These are phyloP conservation scores for Schoenoplectus triqueter DNA, from an alignment of 202 grass and related monocot species.

Conservation along the genomic window DNA sequence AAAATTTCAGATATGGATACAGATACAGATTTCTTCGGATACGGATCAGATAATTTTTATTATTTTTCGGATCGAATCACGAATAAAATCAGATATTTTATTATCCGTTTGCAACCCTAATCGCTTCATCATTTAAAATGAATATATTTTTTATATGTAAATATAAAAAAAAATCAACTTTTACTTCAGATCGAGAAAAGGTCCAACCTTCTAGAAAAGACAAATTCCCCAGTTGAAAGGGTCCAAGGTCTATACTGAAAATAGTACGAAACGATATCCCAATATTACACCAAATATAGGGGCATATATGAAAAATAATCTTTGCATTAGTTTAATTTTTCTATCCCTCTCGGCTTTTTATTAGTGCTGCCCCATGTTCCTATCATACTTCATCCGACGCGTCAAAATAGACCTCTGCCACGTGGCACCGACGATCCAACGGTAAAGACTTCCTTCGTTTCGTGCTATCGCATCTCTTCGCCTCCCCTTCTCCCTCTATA, in stretches of 20 bases:
- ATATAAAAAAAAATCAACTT: too few relatives aligned
- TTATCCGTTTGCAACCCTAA: too few relatives aligned
- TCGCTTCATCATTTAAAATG: background rate
- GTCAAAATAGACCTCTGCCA: background rate
- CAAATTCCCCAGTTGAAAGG: background rate
- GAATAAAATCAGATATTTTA: too few relatives aligned
- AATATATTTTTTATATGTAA: background rate
- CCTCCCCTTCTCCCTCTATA: slow-evolving; percentile 10
- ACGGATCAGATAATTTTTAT: too few relatives aligned
- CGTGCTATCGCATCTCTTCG: background rate
- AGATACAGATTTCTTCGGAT: too few relatives aligned
- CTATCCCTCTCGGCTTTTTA: background rate
- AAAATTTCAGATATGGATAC: too few relatives aligned
- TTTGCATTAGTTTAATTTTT: background rate
- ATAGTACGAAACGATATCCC: too few relatives aligned
- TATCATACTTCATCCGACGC: background rate
- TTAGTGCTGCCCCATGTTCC: too few relatives aligned
- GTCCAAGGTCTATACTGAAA: background rate
- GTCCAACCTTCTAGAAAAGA: background rate
- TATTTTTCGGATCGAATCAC: too few relatives aligned
- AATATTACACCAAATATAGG: too few relatives aligned
- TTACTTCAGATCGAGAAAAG: background rate
- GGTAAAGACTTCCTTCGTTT: background rate
- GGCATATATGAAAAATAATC: background rate
- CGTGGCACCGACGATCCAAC: background rate